Evolutionary conservation across 2,329 filamentous ascomycete species (phyloP).

Genomic region (Xylaria sp.): DNA sequence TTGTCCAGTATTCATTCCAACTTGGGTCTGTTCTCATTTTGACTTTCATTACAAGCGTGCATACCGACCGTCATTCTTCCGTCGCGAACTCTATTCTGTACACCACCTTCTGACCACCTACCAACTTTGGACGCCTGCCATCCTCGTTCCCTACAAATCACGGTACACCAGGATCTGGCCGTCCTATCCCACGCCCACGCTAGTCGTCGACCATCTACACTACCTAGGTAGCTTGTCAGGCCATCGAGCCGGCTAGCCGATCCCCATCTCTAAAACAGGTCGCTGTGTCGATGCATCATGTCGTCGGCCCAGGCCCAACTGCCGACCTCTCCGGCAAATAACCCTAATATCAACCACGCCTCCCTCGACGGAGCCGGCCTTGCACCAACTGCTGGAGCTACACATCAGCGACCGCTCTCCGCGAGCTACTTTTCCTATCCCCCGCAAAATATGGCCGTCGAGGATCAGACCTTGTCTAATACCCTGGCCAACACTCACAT

Average conservation of each 20-base stretch:
- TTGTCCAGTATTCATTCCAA: too few relatives aligned
- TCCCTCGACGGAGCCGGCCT: constrained; percentile 36
- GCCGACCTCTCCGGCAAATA: constrained; percentile 22
- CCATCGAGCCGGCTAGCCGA: constrained; percentile 19
- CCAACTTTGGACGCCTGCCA: background rate
- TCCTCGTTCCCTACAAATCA: background rate
- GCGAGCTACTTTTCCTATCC: constrained; percentile 48
- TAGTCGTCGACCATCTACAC: constrained; percentile 5
- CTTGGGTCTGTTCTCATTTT: too few relatives aligned
- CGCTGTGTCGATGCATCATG: constrained; percentile 40
- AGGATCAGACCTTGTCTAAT: constrained; percentile 53
- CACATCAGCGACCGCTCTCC: constrained; percentile 37
- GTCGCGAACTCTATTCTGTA: constrained; percentile 27
- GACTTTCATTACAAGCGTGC: too few relatives aligned
- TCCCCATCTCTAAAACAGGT: constrained; percentile 20
- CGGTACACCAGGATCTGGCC: background rate
- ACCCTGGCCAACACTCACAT: constrained; percentile 53
- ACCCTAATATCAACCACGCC: constrained; percentile 40
- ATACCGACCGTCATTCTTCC: background rate
- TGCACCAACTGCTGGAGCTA: constrained; percentile 29
- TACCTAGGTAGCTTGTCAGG: constrained; percentile 5
- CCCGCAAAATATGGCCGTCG: constrained; percentile 41
- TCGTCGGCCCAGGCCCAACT: constrained; percentile 41
- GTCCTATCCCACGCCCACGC: background rate
- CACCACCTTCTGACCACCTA: background rate